phyloP scores from a whole-genome alignment of 1,139 yeast genomes.

The Pichia sp. region DNA sequence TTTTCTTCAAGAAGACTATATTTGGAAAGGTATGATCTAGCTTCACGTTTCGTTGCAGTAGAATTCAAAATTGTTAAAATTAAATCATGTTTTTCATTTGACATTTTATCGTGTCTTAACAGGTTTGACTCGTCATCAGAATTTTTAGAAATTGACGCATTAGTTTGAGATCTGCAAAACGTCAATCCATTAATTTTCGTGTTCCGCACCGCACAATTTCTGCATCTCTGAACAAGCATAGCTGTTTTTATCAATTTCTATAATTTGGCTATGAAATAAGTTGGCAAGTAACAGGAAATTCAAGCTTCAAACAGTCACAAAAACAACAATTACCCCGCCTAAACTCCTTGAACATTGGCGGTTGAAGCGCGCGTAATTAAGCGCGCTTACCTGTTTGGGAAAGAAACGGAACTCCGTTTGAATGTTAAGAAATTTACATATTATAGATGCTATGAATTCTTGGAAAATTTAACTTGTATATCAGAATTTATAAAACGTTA shows the following conservation, averaged over 20 bases:
- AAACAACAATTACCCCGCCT: neutral
- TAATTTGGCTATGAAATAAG: too few relatives aligned
- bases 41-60: conserved; percentile 74
- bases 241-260: too few relatives aligned
- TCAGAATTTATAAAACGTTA: too few relatives aligned
- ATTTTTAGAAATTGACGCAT: neutral
- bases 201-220: neutral
- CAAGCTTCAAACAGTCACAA: neutral
- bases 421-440: too few relatives aligned
- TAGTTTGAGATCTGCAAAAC: neutral
- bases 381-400: conserved; percentile 17
- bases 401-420: neutral
- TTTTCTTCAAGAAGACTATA: conserved; percentile 41
- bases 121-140: conserved; percentile 11
- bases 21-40: conserved; percentile 56
- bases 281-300: neutral
- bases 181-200: neutral
- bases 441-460: too few relatives aligned
- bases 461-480: neutral
- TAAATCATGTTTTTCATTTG: conserved; percentile 39
- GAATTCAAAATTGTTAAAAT: conserved; percentile 65
- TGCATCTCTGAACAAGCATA: neutral
- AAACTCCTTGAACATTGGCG: neutral
- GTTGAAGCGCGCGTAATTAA: conserved; percentile 1
- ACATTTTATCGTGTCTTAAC: conserved; percentile 6